Base-by-base conservation (phyloP, 371 early-diverging fungal genomes). In the Mortierella sp. region DNA sequence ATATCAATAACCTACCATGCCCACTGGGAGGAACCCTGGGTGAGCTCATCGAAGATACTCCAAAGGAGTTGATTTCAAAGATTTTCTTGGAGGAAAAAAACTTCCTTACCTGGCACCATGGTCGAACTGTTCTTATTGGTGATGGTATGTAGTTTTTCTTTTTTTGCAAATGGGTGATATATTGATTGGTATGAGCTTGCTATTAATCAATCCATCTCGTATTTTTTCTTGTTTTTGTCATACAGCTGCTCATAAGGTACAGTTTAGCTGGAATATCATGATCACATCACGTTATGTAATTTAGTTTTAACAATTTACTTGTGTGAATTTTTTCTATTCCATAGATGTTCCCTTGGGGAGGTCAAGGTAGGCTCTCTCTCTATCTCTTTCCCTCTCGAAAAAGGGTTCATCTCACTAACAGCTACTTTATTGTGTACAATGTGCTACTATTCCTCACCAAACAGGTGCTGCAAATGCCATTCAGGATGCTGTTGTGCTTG, bases 401-500 rank as follows among this genome's bases (percentile, higher is more conserved):
- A 45, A 19, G 47, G 8, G 15, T 29, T 58, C 22, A 31, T 35
- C 29, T 2, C 49, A 26, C 34, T 35, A 8, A 40, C 35, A 19
- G n/a, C 3, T 28, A 0, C 17, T 55, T 31, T 15, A 28, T 55
- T 12, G 1, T 29, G 4, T n/a, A 51, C 19, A 6, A 1, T 17
- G 1, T 55, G 55, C 28, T 55, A 15, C 10, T 31, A 7, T 23
- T n/a, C 47, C 4, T 47, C n/a, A 7, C n/a, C n/a, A 47, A 47
- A 29, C 61, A 65, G 75, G 75, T 26, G 75, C 69, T 28, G 34
- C 61, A 26, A 75, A 69, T 51, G 75, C 75, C 13, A 59, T 75
- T 43, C 69, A 75, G 37, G 75, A 69, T n/a, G 64, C 75, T 7
- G 66, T 65, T 2, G 26, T 69, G 6, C 42, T 75, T 19, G 64